A percentile compares a stretch with the other conserved stretches of the same genome.
phyloP scores from a whole-genome alignment of 495 filamentous ascomycete genomes.

The Neurospora sp. region DNA sequence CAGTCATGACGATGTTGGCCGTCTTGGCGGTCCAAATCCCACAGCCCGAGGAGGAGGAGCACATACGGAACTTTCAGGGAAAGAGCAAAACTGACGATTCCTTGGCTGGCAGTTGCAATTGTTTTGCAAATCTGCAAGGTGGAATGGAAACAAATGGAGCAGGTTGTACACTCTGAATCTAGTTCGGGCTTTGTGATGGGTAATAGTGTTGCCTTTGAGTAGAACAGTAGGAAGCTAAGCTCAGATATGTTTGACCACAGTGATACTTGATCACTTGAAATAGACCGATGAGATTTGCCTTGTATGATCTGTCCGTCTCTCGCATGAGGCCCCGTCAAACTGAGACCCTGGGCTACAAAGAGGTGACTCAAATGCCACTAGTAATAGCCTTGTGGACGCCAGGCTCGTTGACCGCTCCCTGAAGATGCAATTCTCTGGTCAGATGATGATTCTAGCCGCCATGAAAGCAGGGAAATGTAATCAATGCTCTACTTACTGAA shows the following conservation, averaged over 20 bases:
- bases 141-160: neutral
- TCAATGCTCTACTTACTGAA: neutral
- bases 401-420: neutral
- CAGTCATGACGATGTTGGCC: neutral
- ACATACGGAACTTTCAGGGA: neutral
- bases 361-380: neutral
- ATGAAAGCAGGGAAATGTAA: neutral
- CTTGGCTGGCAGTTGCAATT: neutral
- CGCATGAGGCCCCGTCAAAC: neutral
- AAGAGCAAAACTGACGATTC: neutral
- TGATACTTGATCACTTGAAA: neutral
- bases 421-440: neutral
- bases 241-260: neutral
- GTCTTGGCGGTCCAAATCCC: neutral
- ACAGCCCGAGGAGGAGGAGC: neutral
- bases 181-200: too few species aligned
- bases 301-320: neutral
- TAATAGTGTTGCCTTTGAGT: too few species aligned
- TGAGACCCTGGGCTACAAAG: neutral
- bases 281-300: neutral
- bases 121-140: neutral
- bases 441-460: neutral
- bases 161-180: neutral
- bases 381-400: neutral
- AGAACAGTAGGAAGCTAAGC: too few species aligned